A percentile compares a stretch with the other conserved stretches of the same genome.
Conservation (phyloP, 2,329 filamentous ascomycete species). For the Ilyonectria mors-panacis region DNA sequence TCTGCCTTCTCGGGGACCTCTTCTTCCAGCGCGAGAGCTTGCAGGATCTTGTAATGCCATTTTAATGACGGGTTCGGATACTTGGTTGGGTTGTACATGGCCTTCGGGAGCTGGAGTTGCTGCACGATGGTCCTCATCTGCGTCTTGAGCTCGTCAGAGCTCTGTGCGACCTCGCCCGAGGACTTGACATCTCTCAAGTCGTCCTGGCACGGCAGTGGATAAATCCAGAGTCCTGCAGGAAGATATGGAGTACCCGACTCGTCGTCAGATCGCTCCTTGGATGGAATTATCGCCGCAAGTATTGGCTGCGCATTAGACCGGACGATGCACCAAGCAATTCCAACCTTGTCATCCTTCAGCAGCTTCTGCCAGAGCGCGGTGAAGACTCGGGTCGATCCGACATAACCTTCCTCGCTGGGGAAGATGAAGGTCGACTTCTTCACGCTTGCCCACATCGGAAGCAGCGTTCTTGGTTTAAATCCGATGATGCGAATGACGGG, state of each 20-base stretch:
- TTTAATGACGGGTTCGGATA: conserved; percentile 95
- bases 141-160: conserved; percentile 82
- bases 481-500: conserved; percentile 91
- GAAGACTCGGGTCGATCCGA: conserved; percentile 94
- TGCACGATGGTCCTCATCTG: conserved; percentile 87
- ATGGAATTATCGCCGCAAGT: conserved; percentile 86
- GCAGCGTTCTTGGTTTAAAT: conserved; percentile 84
- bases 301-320: conserved; percentile 84
- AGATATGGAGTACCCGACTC: conserved; percentile 77
- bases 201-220: conserved; percentile 90
- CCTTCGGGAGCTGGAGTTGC: conserved; percentile 90
- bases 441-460: conserved; percentile 88
- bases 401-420: conserved; percentile 89
- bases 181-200: conserved; percentile 85
- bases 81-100: conserved; percentile 84
- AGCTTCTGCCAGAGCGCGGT: conserved; percentile 92
- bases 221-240: conserved; percentile 90
- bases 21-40: conserved; percentile 92
- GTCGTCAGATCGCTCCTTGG: conserved; percentile 75
- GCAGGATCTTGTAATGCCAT: conserved; percentile 97
- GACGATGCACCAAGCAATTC: conserved; percentile 89
- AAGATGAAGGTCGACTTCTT: conserved; percentile 94
- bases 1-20: conserved; percentile 81
- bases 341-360: conserved; percentile 83
- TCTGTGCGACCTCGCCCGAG: conserved; percentile 63